Evolutionary conservation across 805 yeast species (phyloP), one percentile per base, ranked within the genome.

Genomic region (Candida ovalis): DNA sequence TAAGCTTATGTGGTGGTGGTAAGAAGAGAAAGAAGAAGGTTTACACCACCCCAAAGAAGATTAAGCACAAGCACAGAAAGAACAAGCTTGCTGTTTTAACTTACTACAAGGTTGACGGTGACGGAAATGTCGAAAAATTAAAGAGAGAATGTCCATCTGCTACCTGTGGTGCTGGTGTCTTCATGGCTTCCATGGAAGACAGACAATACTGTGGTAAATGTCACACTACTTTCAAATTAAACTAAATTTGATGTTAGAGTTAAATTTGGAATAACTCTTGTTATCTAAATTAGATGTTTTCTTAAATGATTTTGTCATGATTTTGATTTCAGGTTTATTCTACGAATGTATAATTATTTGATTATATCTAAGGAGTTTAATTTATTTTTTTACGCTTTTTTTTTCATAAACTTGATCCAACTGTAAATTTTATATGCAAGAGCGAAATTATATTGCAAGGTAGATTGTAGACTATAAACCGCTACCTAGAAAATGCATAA

Each of bases 11-110:
- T 84, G 97, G 71, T 66, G 95, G 96, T 83, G 96, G 96, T 82
- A 94, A 91, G 88, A 94, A 94, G 94, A 92, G 96, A 86, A 94
- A 94, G 94, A 94, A 94, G 97, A 92, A 92, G 96, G 97, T 90
- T 74, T 94, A 92, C 92, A 92, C 98, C 81, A 92, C 98, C 73
- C 99, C 99, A 83, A 94, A 94, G 91, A 95, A 91, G 87, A 88
- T 94, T 81, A 88, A 80, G 81, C 98, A 94, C 95, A 91, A 90
- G 87, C 97, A 89, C 87, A 94, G 88, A 88, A 94, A 92, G 84
- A 88, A 88, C 79, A 94, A 94, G 88, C 84, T 94, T 72, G 98
- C 97, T 77, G 97, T 94, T 76, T 87, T 94, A 76, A 90, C 95
- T 73, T 94, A 92, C 94, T 94, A 91, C 90, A 91, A 92, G 85